Evolutionary conservation across 352 stramenopile genomes (phyloP), one percentile per base, ranked within the genome.

Genomic region (Peronospora belbahrii): DNA sequence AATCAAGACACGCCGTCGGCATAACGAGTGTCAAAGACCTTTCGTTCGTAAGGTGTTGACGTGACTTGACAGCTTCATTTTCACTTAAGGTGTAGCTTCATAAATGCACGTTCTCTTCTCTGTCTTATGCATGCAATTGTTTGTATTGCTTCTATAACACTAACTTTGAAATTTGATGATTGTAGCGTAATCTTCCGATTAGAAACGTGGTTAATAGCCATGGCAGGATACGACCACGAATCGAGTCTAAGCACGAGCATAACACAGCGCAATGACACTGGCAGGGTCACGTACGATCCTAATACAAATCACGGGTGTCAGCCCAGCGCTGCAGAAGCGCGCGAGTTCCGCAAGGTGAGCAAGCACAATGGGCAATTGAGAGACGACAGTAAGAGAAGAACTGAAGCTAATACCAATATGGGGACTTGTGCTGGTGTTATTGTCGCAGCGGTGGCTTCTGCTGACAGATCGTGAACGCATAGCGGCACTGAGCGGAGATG

Each of bases 271-370:
- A 23, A 25, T 19, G 37, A 50, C 17, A n/a, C n/a, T n/a, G 23
- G 39, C 32, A 34, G 25, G 2, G 22, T 27, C 2, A 52, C 58
- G 32, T 69, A 65, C 35, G 45, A 34, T 19, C 34, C 43, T 13
- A 52, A 49, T 22, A 35, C 33, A n/a, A 57, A 53, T 37, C 84
- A 68, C 17, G 61, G 79, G 37, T 89, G 72, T 50, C 72, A 85
- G 37, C 75, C 76, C n/a, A 85, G 62, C 17, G 53, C 65, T 10
- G 73, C 76, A 14, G 79, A 90, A 45, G 70, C 65, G 40, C 79
- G 79, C 60, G 79, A 90, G 51, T 90, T 90, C 48, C 79, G 75
- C 55, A 90, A 90, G 77, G 77, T 86, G 39, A 48, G 41, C 27
- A 3, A 35, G 14, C 2, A 17, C n/a, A 20, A 19, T 33, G 13